These are phyloP conservation scores for Plasmodium malariae DNA, from an alignment of 169 alveolate species.

Conservation along the genomic window DNA sequence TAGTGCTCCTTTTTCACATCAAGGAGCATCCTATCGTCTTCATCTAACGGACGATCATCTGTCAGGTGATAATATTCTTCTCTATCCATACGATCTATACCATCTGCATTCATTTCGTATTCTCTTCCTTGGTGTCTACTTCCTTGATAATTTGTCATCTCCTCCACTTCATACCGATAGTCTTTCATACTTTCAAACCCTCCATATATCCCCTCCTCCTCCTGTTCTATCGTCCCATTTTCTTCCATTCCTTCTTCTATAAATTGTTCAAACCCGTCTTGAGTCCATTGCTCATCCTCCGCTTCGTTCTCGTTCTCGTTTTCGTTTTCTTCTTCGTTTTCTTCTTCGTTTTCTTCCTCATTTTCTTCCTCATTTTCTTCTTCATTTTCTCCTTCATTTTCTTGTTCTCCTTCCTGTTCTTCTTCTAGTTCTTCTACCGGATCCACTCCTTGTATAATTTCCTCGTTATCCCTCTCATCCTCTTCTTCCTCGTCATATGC, in stretches of 20 bases:
- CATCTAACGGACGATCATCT: no score
- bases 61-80: no score
- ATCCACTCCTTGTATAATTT: background rate
- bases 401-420: background rate
- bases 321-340: conserved; percentile 6
- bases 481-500: conserved; percentile 37
- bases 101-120: no score
- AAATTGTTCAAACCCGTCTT: background rate
- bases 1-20: no score
- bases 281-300: background rate
- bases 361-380: background rate
- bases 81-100: no score
- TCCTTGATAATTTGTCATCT: no score
- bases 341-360: background rate
- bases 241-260: background rate
- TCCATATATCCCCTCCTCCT: background rate
- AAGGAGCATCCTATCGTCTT: no score
- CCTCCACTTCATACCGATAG: background rate
- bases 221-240: background rate
- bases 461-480: background rate
- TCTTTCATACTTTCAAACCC: background rate
- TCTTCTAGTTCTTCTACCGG: background rate
- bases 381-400: background rate
- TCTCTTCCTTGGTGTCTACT: no score
- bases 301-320: background rate